Percentiles rank a stretch among this genome's conserved stretches.
Conservation (phyloP, 495 filamentous ascomycete genomes). For the Cairneyella variabilis region DNA sequence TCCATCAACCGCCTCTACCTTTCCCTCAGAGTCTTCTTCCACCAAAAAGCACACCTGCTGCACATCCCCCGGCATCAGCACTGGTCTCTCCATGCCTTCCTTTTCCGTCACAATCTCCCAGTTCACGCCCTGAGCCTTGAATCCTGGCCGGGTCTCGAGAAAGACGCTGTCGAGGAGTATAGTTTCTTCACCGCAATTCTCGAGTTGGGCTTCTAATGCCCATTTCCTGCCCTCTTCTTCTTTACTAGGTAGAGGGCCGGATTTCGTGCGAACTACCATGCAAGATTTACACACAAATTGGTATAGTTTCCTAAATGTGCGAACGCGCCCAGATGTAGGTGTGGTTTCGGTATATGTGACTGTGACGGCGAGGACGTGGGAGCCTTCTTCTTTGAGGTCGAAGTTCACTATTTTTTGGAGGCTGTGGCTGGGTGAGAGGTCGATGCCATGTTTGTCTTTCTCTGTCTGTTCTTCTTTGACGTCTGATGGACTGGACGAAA, state of each 20-base stretch:
- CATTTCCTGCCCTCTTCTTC: conserved; percentile 31
- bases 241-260: conserved; percentile 49
- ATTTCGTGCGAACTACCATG: conserved; percentile 86
- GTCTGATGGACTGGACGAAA: not conserved
- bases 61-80: conserved; percentile 79
- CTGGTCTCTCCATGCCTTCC: conserved; percentile 44
- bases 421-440: conserved; percentile 62
- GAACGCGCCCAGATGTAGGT: conserved; percentile 62
- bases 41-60: conserved; percentile 89
- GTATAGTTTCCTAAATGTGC: conserved; percentile 93
- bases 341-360: conserved; percentile 78
- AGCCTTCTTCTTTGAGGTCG: conserved; percentile 90
- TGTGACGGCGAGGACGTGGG: conserved; percentile 89
- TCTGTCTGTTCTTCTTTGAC: not conserved
- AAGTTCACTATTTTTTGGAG: conserved; percentile 80
- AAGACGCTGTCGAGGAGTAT: conserved; percentile 56
- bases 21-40: conserved; percentile 56
- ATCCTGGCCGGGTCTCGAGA: conserved; percentile 44
- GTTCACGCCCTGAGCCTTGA: conserved; percentile 45
- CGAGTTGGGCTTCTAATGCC: conserved; percentile 87
- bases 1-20: conserved; percentile 49
- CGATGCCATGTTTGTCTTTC: conserved; percentile 29
- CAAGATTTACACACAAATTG: conserved; percentile 91
- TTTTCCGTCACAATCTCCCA: conserved; percentile 42
- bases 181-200: conserved; percentile 77